Evolutionary conservation across 2,329 filamentous ascomycete species (phyloP).

Genomic region (Botrytis galanthina): DNA sequence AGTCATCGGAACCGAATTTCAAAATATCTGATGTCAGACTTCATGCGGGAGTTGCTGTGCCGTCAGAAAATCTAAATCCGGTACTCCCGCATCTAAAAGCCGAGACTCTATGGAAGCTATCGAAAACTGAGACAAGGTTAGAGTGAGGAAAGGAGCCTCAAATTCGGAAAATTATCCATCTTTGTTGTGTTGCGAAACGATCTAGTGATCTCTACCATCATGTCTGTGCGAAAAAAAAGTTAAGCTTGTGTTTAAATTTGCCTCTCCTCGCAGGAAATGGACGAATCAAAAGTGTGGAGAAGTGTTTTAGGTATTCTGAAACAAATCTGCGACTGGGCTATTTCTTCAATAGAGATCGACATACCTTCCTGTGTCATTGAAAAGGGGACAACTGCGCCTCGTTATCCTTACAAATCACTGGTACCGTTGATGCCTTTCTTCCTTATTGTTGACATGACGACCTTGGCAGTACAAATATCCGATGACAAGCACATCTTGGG

Average conservation of each 20-base stretch:
- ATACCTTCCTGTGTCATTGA: neutral
- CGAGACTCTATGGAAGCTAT: neutral
- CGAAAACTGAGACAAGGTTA: neutral
- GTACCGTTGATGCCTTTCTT: neutral
- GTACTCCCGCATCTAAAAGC: neutral
- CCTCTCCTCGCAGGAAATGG: too few relatives aligned
- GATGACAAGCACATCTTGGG: neutral
- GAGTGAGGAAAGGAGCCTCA: neutral
- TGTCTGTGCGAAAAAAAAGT: neutral
- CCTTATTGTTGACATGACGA: neutral
- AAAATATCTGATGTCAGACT: conserved; percentile 6
- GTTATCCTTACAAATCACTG: neutral
- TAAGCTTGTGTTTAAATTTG: neutral
- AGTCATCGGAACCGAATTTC: neutral
- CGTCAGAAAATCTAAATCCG: neutral
- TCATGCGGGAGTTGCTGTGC: neutral
- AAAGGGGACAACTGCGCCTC: neutral
- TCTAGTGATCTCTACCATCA: neutral
- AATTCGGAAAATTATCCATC: neutral
- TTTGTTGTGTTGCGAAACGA: neutral
- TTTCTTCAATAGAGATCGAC: neutral
- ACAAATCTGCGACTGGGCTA: neutral
- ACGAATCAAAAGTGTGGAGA: neutral
- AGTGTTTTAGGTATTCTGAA: neutral
- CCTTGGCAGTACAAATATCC: too few relatives aligned